Conservation (phyloP, 371 early-diverging fungal species). For the Mucor ambiguus region DNA sequence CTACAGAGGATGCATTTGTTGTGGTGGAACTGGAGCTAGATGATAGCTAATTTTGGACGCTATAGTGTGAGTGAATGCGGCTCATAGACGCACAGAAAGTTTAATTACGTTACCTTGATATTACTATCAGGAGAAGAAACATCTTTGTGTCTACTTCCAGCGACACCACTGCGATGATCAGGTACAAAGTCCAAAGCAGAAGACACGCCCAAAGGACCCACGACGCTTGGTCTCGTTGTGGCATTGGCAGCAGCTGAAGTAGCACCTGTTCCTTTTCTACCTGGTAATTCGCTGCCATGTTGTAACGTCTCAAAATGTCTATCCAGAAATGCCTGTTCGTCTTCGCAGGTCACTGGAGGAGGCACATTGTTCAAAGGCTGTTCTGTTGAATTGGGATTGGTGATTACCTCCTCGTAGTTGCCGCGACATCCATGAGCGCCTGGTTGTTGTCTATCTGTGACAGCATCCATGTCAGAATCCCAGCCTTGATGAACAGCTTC, state of each 20-base stretch:
- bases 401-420: slow-evolving; percentile 45
- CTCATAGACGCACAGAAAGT: background rate
- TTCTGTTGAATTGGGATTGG: slow-evolving; percentile 43
- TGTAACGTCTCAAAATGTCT: slow-evolving; percentile 73
- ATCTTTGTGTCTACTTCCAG: slow-evolving; percentile 5
- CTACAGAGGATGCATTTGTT: background rate
- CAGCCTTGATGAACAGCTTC: slow-evolving; percentile 59
- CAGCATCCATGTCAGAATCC: slow-evolving; percentile 47
- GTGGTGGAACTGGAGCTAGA: background rate
- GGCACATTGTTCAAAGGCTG: slow-evolving; percentile 39
- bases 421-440: slow-evolving; percentile 41
- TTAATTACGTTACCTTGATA: slow-evolving; percentile 14
- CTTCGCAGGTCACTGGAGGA: slow-evolving; percentile 66
- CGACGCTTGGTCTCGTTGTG: slow-evolving; percentile 33
- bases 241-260: slow-evolving; percentile 2
- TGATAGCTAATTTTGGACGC: background rate
- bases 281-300: slow-evolving; percentile 34
- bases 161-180: slow-evolving; percentile 4
- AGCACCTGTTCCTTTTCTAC: slow-evolving; percentile 36
- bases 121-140: background rate
- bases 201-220: slow-evolving; percentile 34
- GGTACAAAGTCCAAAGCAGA: slow-evolving; percentile 20
- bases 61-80: no score
- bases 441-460: slow-evolving; percentile 35
- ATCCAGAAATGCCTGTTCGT: slow-evolving; percentile 84